Evolutionary conservation across 2,329 filamentous ascomycete species (phyloP).

Genomic region (Aspergillus caelatus): DNA sequence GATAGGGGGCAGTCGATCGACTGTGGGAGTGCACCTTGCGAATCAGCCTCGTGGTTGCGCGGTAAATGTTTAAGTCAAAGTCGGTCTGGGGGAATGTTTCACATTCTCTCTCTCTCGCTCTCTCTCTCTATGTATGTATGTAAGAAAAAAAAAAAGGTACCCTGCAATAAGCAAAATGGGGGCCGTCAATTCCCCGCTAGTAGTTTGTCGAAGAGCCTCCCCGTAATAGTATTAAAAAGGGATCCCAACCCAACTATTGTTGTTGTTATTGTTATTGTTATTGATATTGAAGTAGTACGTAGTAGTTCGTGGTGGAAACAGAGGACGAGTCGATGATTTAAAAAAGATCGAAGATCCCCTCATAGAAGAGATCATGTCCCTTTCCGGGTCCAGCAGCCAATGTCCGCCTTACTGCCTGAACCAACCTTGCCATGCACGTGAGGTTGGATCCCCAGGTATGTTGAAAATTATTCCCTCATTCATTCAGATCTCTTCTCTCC

Average conservation of each 20-base stretch:
- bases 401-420: background rate
- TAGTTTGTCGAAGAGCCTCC: background rate
- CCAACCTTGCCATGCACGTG: background rate
- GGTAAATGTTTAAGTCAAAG: no score
- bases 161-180: background rate
- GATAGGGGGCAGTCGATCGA: background rate
- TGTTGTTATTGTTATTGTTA: background rate
- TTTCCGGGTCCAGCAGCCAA: background rate
- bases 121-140: conserved; percentile 4
- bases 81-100: conserved; percentile 11
- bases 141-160: background rate
- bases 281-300: no score
- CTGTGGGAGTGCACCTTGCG: conserved; percentile 19
- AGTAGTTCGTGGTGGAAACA: no score
- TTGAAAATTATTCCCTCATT: background rate
- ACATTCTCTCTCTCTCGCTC: conserved; percentile 10
- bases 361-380: background rate
- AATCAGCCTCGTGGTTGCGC: conserved; percentile 26
- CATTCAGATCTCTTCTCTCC: background rate
- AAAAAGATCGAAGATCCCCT: background rate
- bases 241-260: background rate
- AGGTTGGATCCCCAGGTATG: background rate
- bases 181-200: background rate
- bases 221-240: background rate
- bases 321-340: background rate